Percentiles rank a stretch among this genome's conserved stretches.
Evolutionary conservation across 129 eudicot genomes (phyloP).

Genomic region (Escallonia herrerae): DNA sequence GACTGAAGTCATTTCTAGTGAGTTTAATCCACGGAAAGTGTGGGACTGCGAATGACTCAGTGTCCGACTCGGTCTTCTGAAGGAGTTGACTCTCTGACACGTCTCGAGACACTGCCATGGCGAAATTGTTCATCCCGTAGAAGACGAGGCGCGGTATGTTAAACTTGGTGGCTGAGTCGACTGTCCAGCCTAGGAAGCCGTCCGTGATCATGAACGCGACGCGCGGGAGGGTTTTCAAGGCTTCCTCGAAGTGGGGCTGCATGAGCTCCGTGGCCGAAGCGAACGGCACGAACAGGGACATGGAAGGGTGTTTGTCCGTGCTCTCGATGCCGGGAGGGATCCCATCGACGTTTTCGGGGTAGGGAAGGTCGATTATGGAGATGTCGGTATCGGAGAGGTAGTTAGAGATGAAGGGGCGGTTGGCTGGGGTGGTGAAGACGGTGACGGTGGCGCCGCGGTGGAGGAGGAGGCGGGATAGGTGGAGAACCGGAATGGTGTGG

Average conservation of each 20-base stretch:
- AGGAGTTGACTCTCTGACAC: constrained; percentile 4
- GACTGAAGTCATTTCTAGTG: constrained; percentile 41
- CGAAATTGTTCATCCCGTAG: constrained; percentile 45
- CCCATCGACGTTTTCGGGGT: constrained; percentile 30
- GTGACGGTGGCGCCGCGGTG: constrained; percentile 34
- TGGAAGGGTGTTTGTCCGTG: constrained; percentile 73
- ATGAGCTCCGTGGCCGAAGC: constrained; percentile 35
- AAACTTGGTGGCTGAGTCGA: constrained; percentile 39
- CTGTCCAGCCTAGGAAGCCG: constrained; percentile 66
- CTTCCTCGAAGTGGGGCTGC: constrained; percentile 52
- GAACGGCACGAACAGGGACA: constrained; percentile 51
- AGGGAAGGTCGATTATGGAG: constrained; percentile 36
- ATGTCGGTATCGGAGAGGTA: constrained; percentile 19
- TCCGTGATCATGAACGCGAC: constrained; percentile 48
- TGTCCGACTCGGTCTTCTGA: constrained; percentile 23
- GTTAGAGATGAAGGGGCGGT: constrained; percentile 42
- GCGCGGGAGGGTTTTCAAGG: constrained; percentile 18
- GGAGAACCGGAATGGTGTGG: constrained; percentile 68
- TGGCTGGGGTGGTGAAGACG: constrained; percentile 62
- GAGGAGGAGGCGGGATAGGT: constrained; percentile 41
- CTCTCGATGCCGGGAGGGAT: constrained; percentile 54
- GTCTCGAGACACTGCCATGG: neutral
- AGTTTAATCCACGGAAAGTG: constrained; percentile 52
- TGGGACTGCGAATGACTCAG: constrained; percentile 31
- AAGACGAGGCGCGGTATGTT: constrained; percentile 52